Base-by-base conservation (phyloP, 2,329 filamentous ascomycete species). In the Dryadomyces quercivorus region DNA sequence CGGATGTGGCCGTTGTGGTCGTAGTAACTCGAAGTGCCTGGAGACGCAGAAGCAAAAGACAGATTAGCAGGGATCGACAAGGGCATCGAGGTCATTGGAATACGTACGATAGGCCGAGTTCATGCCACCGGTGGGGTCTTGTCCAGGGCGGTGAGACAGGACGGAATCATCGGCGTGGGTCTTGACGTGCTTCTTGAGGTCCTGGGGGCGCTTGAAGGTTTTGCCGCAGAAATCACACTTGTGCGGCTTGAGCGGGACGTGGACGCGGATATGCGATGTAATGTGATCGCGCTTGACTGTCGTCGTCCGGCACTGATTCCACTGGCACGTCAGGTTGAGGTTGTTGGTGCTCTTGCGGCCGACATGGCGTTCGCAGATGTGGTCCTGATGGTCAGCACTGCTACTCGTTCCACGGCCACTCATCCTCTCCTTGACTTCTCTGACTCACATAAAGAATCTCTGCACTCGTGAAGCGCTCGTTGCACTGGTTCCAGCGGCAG, bases 261-360 rank as follows among this genome's bases (percentile, higher is more conserved):
- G 93, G 53, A 97, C 93, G 60, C 93, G 88, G 64, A 98, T 96
- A 72, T 98, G 93, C 51, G 93, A 97, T 51, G 93, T 98, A 71
- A 98, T 98, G 74, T 98, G 93, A 65, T 97, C 93, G 64, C 93
- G 89, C 79, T 98, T 97, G 68, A 97, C 92, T 2, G 92, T 97
- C 50, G 91, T 96, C 21, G 92, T 97, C 59, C 90, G 84, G 75
- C 93, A 98, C 60, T 85, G 86, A 63, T 91, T 93, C 93, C 93
- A 98, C 68, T 94, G 88, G 73, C 93, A 98, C 54, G 90, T 96
- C 67, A 98, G 72, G 71, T 93, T 97, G 65, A 98, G 77, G 72
- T 98, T 98, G 76, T 97, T 97, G 66, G 93, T 98, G 75, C 88
- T 95, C 77, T 98, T 98, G 72, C 93, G 89, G 61, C 93, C 93